These are phyloP conservation scores for Phoma herbarum DNA, from an alignment of 2,329 filamentous ascomycete genomes.

Conservation along the genomic window DNA sequence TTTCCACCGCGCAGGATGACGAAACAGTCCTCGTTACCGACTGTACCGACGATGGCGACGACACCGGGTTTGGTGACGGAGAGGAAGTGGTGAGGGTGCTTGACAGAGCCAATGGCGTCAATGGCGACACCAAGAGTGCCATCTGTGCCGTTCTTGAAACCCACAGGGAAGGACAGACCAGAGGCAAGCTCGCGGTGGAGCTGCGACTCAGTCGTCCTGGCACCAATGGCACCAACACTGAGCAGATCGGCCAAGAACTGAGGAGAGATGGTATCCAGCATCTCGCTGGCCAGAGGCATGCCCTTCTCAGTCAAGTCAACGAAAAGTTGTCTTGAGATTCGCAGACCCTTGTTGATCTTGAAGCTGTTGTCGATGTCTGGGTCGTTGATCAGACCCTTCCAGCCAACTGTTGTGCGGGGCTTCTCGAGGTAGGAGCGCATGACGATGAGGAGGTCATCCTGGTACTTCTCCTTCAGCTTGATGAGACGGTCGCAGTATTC, in stretches of 20 bases:
- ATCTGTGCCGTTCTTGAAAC: slow-evolving; percentile 99
- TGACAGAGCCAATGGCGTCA: slow-evolving; percentile 92
- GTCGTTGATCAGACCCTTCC: slow-evolving; percentile 99
- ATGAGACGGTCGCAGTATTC: slow-evolving; percentile 91
- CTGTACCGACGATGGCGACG: slow-evolving; percentile 92
- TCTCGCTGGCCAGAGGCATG: slow-evolving; percentile 96
- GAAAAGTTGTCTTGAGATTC: slow-evolving; percentile 87
- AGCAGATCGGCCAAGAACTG: slow-evolving; percentile 95
- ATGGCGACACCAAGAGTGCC: slow-evolving; percentile 88
- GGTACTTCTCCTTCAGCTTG: slow-evolving; percentile 84
- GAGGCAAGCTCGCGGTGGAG: slow-evolving; percentile 93
- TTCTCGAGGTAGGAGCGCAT: slow-evolving; percentile 99
- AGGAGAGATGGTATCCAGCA: slow-evolving; percentile 97
- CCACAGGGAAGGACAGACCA: slow-evolving; percentile 94
- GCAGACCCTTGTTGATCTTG: slow-evolving; percentile 98
- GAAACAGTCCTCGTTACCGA: slow-evolving; percentile 96
- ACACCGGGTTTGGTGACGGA: slow-evolving; percentile 97
- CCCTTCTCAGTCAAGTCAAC: slow-evolving; percentile 89
- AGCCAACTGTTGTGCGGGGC: slow-evolving; percentile 95
- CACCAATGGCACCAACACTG: slow-evolving; percentile 90
- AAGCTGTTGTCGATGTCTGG: slow-evolving; percentile 98
- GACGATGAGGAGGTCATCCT: slow-evolving; percentile 88
- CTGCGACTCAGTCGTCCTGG: slow-evolving; percentile 96
- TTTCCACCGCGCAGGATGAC: slow-evolving; percentile 93
- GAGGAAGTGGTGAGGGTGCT: slow-evolving; percentile 94